Evolutionary conservation across 441 rosid genomes (phyloP).

Genomic region (Daphne laureola): DNA sequence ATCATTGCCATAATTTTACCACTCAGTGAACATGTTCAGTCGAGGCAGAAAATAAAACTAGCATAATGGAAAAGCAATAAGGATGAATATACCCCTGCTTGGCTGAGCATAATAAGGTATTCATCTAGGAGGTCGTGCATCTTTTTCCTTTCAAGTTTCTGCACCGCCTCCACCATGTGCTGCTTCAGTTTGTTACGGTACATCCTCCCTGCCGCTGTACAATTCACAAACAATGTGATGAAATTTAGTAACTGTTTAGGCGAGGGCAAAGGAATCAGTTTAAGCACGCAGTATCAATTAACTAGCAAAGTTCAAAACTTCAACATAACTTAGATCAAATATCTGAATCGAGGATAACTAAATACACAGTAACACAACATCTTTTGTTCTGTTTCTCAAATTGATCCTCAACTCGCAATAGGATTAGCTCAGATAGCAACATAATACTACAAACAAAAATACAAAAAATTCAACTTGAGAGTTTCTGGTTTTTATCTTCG

Average conservation of each 20-base stretch:
- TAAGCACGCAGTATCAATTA: background rate
- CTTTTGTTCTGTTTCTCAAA: no score
- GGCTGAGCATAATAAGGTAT: slow-evolving; percentile 47
- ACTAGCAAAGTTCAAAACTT: background rate
- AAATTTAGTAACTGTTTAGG: background rate
- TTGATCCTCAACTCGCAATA: no score
- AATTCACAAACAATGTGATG: slow-evolving; percentile 8
- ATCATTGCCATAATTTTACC: no score
- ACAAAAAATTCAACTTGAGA: slow-evolving; percentile 15
- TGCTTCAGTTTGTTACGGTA: slow-evolving; percentile 26
- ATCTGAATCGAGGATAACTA: no score
- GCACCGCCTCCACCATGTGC: slow-evolving; percentile 29
- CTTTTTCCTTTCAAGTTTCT: slow-evolving; percentile 40
- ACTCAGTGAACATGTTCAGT: no score
- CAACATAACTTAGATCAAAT: no score
- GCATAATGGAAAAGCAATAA: slow-evolving; percentile 4
- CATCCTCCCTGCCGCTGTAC: slow-evolving; percentile 37
- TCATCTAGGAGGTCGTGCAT: slow-evolving; percentile 42
- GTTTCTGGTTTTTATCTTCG: background rate
- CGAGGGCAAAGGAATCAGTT: slow-evolving; percentile 1
- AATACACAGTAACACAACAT: no score
- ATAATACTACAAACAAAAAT: background rate
- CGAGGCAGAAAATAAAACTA: no score
- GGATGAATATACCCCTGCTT: slow-evolving; percentile 45
- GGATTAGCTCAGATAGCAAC: no score